Evolutionary conservation across 495 filamentous ascomycete genomes (phyloP).

Genomic region (Penicillium salamii): DNA sequence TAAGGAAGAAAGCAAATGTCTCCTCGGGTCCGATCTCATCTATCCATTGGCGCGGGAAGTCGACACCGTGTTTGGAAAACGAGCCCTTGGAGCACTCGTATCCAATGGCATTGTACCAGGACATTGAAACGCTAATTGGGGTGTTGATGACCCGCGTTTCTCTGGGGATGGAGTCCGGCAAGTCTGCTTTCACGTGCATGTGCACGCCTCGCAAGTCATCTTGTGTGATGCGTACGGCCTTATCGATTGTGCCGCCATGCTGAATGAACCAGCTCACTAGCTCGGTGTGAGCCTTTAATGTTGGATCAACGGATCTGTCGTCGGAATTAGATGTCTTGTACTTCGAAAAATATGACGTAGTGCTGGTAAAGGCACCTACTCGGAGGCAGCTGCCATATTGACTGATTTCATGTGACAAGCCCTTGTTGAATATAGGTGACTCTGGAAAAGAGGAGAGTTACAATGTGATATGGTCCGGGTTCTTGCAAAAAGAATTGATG

Average conservation of each 20-base stretch:
- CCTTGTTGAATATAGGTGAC: neutral
- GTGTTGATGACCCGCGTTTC: constrained; percentile 43
- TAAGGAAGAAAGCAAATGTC: constrained; percentile 51
- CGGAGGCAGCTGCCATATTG: neutral
- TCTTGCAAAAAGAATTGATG: constrained; percentile 9
- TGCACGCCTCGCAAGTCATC: constrained; percentile 46
- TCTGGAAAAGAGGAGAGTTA: neutral
- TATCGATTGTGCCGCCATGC: constrained; percentile 42
- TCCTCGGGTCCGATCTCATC: constrained; percentile 37
- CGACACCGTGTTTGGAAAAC: constrained; percentile 37
- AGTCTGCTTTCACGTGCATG: constrained; percentile 37
- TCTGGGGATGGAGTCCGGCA: constrained; percentile 19
- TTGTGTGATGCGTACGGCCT: constrained; percentile 38
- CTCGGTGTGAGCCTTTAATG: constrained; percentile 27
- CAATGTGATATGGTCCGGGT: too few relatives aligned
- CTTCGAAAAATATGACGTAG: constrained; percentile 1
- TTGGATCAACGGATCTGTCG: constrained; percentile 8
- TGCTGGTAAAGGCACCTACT: neutral
- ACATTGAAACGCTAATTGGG: constrained; percentile 47
- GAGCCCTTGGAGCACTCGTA: constrained; percentile 11
- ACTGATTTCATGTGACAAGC: neutral
- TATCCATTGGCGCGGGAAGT: constrained; percentile 34
- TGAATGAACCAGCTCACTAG: constrained; percentile 42
- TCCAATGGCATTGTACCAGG: constrained; percentile 51
- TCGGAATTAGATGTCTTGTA: constrained; percentile 7